Evolutionary conservation across 225 moss, liverwort and hornwort genomes (phyloP).

Genomic region (Asterella californica): DNA sequence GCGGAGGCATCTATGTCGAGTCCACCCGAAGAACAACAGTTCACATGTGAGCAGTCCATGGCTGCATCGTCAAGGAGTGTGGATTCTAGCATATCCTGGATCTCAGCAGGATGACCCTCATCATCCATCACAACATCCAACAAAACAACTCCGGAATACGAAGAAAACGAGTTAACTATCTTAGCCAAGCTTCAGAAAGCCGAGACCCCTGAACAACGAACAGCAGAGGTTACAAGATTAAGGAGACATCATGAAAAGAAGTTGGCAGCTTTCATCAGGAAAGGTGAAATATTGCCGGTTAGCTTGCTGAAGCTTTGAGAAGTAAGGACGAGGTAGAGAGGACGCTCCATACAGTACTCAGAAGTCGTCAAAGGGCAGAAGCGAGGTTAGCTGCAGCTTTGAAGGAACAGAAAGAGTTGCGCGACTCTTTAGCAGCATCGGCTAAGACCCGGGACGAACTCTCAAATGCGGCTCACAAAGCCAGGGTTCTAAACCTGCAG

Average conservation of each 20-base stretch:
- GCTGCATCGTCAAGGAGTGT: slow-evolving; percentile 27
- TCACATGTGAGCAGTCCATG: slow-evolving; percentile 25
- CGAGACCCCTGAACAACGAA: slow-evolving; percentile 58
- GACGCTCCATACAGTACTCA: slow-evolving; percentile 47
- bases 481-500: slow-evolving; percentile 70
- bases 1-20: slow-evolving; percentile 42
- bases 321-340: slow-evolving; percentile 74
- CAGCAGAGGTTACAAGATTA: slow-evolving; percentile 55
- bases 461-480: slow-evolving; percentile 59
- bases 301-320: slow-evolving; percentile 50
- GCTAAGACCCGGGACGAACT: slow-evolving; percentile 72
- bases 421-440: slow-evolving; percentile 49
- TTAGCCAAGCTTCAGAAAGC: slow-evolving; percentile 64
- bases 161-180: slow-evolving; percentile 37
- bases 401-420: slow-evolving; percentile 64
- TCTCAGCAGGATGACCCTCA: slow-evolving; percentile 17
- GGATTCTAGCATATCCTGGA: slow-evolving; percentile 22
- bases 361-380: slow-evolving; percentile 65
- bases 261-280: slow-evolving; percentile 62
- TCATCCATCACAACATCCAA: slow-evolving; percentile 7
- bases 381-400: slow-evolving; percentile 63
- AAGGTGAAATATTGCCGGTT: slow-evolving; percentile 66
- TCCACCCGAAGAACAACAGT: slow-evolving; percentile 28
- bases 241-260: slow-evolving; percentile 69
- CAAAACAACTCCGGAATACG: slow-evolving; percentile 13